Evolutionary conservation across 2,329 filamentous ascomycete genomes (phyloP).

Genomic region (Ambrosiella cleistominuta): DNA sequence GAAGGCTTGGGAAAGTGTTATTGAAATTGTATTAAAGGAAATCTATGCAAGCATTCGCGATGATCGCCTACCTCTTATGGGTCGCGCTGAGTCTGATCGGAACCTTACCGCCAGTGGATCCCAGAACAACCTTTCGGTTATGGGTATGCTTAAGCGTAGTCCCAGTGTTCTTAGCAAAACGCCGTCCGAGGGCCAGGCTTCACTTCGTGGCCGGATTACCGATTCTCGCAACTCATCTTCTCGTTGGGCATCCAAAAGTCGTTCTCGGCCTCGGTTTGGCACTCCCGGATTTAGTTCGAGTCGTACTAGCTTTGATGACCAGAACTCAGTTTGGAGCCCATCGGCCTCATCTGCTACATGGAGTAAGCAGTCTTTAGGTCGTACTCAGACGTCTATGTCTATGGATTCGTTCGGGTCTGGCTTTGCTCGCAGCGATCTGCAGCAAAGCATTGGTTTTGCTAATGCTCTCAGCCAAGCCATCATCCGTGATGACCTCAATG

Average conservation of each 20-base stretch:
- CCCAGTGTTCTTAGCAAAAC: constrained; percentile 88
- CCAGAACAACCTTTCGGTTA: constrained; percentile 49
- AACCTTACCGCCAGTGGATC: constrained; percentile 16
- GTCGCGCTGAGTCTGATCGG: constrained; percentile 35
- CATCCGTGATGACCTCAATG: constrained; percentile 57
- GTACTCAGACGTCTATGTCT: constrained; percentile 80
- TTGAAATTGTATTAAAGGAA: constrained; percentile 80
- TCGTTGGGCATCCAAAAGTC: constrained; percentile 70
- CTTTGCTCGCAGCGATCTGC: constrained; percentile 63
- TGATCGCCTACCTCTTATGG: constrained; percentile 71
- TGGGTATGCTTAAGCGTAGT: constrained; percentile 61
- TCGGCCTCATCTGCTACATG: constrained; percentile 72
- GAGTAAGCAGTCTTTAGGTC: constrained; percentile 84
- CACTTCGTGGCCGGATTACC: constrained; percentile 50
- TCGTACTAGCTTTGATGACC: constrained; percentile 84
- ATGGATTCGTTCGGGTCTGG: constrained; percentile 75
- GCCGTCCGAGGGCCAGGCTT: constrained; percentile 62
- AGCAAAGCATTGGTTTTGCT: constrained; percentile 93
- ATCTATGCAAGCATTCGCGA: constrained; percentile 83
- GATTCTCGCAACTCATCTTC: constrained; percentile 41
- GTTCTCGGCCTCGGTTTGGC: constrained; percentile 59
- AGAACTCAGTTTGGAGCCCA: constrained; percentile 79
- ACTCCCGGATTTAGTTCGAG: constrained; percentile 74
- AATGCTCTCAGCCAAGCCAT: constrained; percentile 94
- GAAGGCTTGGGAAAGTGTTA: constrained; percentile 70